Base-by-base conservation (phyloP, 2,329 filamentous ascomycete genomes). In the Monilinia fructigena region DNA sequence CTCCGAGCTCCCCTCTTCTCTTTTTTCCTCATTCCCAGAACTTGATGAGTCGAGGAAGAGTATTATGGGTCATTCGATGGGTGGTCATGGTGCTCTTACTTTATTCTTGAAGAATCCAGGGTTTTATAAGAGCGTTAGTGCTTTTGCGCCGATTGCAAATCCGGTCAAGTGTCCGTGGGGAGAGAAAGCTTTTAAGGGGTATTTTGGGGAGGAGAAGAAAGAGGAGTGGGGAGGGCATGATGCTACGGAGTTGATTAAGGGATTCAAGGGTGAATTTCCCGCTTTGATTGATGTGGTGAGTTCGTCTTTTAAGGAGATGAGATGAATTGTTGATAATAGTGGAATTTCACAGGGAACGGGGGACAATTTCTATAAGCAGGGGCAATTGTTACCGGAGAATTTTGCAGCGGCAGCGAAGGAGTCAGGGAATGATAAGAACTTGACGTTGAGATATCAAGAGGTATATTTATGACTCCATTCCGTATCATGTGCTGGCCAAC, bases 11-110 rank as follows among this genome's bases (percentile, higher is more conserved):
- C 94, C 93, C 0, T 80, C 83, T 20, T 82, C 88, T 1, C 84
- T 98, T 31, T 96, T 93, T 78, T 78, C 79, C 40, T 83, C 85
- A 35, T 96, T 93, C 79, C 82, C 85, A 40, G 83, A 86, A 75
- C 82, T 99, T 40, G 94, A 98, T 77, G 75, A 78, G 0, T 79
- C 75, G 38, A 84, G 89, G 52, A 87, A 97, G 65, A 90, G 89
- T 78, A 95, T 99, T 74, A 92, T 91, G 52, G 95, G 95, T 7
- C 95, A 99, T 81, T 93, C 89, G 74, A 99, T 99, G 95, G 95
- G 95, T 72, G 95, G 95, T 0, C 95, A 99, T 79, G 95, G 95
- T 70, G 95, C 95, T 55, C 82, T 99, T 73, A 97, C 93, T 55
- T 80, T 98, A 73, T 98, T 91, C 82, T 84, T 99, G 63, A 94